Conservation (phyloP, 2,329 filamentous ascomycete species). For the Trichoderma koningii region DNA sequence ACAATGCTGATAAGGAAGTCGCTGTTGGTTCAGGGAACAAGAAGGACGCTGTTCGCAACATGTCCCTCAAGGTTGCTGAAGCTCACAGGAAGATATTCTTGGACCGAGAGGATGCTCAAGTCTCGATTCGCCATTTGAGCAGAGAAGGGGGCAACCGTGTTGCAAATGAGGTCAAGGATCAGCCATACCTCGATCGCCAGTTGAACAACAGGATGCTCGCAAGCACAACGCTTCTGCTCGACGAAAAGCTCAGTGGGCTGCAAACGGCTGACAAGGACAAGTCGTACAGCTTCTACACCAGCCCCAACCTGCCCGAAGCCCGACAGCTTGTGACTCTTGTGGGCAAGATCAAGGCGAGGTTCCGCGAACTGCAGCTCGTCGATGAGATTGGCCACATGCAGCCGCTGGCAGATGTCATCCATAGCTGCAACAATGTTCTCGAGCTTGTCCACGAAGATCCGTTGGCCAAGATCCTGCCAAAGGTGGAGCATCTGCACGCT, state of each 20-base stretch:
- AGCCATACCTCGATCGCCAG: constrained; percentile 39
- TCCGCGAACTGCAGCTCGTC: constrained; percentile 67
- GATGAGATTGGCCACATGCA: constrained; percentile 72
- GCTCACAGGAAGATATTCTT: constrained; percentile 60
- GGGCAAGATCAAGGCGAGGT: constrained; percentile 68
- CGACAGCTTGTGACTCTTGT: constrained; percentile 71
- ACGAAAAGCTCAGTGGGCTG: constrained; percentile 57
- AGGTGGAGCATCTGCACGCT: constrained; percentile 82
- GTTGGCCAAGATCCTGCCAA: constrained; percentile 80
- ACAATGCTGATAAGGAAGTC: constrained; percentile 52
- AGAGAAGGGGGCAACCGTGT: constrained; percentile 47
- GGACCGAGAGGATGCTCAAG: constrained; percentile 43
- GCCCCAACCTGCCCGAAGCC: constrained; percentile 74
- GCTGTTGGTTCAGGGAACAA: constrained; percentile 37
- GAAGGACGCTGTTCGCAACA: constrained; percentile 50
- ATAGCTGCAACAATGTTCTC: constrained; percentile 72
- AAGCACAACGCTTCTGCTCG: constrained; percentile 64
- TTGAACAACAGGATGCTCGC: constrained; percentile 63
- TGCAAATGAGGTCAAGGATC: constrained; percentile 35
- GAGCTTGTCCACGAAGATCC: constrained; percentile 78
- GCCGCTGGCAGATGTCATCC: constrained; percentile 75
- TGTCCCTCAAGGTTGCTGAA: constrained; percentile 63
- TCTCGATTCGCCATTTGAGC: constrained; percentile 49
- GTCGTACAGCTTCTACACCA: constrained; percentile 85
- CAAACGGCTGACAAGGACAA: constrained; percentile 43